Evolutionary conservation across 176 grass and related monocot species (phyloP), one percentile per base, ranked within the genome.

Genomic region (Zizania latifolia): DNA sequence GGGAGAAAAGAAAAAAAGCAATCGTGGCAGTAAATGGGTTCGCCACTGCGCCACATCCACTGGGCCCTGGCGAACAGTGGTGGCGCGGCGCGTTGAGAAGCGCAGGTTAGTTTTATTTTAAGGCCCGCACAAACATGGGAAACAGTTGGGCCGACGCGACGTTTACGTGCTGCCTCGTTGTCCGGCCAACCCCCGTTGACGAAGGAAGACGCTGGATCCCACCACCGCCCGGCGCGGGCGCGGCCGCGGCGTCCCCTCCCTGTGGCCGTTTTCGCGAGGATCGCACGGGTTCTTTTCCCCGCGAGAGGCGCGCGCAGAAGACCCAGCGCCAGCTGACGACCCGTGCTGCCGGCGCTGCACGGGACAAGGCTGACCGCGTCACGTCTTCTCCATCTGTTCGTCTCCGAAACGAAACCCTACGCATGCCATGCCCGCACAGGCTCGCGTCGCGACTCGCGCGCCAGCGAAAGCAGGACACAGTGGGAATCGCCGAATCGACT

Each of bases 81-180:
- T 30, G 65, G 2, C 40, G 40, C 40, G 2, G 40, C 6, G 21
- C 21, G 65, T n/a, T n/a, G n/a, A n/a, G n/a, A n/a, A n/a, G 22
- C 10, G 15, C 37, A 6, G 57, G 58, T 39, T 15, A 40, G 10
- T 32, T 36, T 50, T 81, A 54, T n/a, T 81, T 54, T 64, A 55
- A 73, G 58, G 69, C 60, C 60, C 70, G 70, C 80, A 44, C 79
- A 74, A 65, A 58, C 69, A 74, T 14, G 36, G 17, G 4, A 65
- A 82, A 74, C 70, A 66, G 70, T 68, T 59, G 38, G 28, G 58
- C 24, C 70, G 70, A 83, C 48, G 38, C 62, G 71, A 83, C 71
- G 81, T 83, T 75, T 76, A 83, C 71, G 80, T 75, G 80, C 61
- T 59, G 80, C 62, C 62, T 71, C 71, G 67, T 75, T 68, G 80